Base-by-base conservation (phyloP, 2,329 filamentous ascomycete species). In the Ceratocystis huliohia region DNA sequence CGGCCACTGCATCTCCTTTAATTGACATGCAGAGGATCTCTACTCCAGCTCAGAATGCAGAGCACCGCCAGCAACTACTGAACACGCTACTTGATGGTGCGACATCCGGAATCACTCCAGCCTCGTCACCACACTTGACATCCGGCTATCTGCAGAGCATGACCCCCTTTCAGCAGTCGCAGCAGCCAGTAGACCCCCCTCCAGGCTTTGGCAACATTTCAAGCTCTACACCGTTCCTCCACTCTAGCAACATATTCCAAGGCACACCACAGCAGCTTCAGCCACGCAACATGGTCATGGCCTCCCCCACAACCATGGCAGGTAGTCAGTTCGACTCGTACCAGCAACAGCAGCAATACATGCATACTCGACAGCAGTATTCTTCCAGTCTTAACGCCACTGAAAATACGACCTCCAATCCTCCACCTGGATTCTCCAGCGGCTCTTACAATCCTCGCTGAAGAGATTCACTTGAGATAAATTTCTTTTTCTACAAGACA, bases 61-160 rank as follows among this genome's bases (percentile, higher is more conserved):
- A 65, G 41, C 64, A 61, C 10, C 56, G 64, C 41, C 64, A 65
- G 45, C 64, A 65, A 37, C 44, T 65, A 30, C 64, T 65, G 37
- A 65, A 61, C 20, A 50, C 56, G 2, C 44, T 65, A 6, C 56
- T 65, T 15, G 57, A 59, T 30, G 64, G 64, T 7, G 56, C 41
- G 20, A 22, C 64, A n/a, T 65, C 64, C 20, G 57, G 64, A 20
- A 22, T 65, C 17, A 61, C 64, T 4, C 57, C 64, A 5, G 45
- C 28, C n/a, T 25, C 56, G 6, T 61, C 64, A 8, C 64, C 64
- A 8, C 48, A 37, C 48, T 13, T 56, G 63, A 15, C 46, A 17
- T 64, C 63, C 20, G 46, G 44, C 46, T 65, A 65, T 33, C 53
- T 65, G 17, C 56, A 65, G 22, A 65, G 64, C 22, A 48, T 65